phyloP scores from a whole-genome alignment of 352 stramenopile genomes.

The Globisporangium uncinulatum region DNA sequence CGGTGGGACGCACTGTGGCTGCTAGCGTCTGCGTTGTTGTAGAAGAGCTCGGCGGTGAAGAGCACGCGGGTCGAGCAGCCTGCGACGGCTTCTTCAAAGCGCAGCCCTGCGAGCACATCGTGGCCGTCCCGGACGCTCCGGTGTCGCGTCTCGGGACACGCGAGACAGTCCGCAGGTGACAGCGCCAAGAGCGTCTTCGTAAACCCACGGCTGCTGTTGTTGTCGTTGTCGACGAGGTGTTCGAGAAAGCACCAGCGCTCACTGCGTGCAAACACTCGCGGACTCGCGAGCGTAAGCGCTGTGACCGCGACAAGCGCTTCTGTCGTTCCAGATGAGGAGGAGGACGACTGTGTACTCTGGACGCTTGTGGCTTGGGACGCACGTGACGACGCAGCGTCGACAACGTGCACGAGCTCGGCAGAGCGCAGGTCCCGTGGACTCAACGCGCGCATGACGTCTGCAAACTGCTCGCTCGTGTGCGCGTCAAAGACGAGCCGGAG shows the following conservation, averaged over 20 bases:
- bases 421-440: slow-evolving; percentile 1
- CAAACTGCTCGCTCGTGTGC: slow-evolving; percentile 13
- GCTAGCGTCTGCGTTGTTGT: slow-evolving; percentile 1
- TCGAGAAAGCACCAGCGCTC: slow-evolving; percentile 44
- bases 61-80: slow-evolving; percentile 27
- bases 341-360: too few species aligned
- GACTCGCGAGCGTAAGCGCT: slow-evolving; percentile 29
- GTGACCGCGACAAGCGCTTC: slow-evolving; percentile 29
- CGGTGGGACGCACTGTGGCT: slow-evolving; percentile 6
- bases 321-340: neutral
- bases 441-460: slow-evolving; percentile 8
- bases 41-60: slow-evolving; percentile 32
- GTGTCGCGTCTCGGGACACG: slow-evolving; percentile 3
- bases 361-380: neutral
- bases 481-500: slow-evolving; percentile 12
- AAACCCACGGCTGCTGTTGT: slow-evolving; percentile 8
- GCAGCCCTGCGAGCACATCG: slow-evolving; percentile 39
- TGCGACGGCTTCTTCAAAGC: slow-evolving; percentile 31
- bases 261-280: slow-evolving; percentile 28
- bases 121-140: slow-evolving; percentile 19
- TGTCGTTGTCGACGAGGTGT: neutral
- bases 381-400: neutral
- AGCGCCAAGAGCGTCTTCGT: slow-evolving; percentile 29
- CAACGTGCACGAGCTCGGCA: slow-evolving; percentile 8
- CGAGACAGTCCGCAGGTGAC: slow-evolving; percentile 13